Percentiles rank a stretch among this genome's conserved stretches.
Conservation (phyloP, 2,329 filamentous ascomycete genomes). For the Talaromyces atroroseus region DNA sequence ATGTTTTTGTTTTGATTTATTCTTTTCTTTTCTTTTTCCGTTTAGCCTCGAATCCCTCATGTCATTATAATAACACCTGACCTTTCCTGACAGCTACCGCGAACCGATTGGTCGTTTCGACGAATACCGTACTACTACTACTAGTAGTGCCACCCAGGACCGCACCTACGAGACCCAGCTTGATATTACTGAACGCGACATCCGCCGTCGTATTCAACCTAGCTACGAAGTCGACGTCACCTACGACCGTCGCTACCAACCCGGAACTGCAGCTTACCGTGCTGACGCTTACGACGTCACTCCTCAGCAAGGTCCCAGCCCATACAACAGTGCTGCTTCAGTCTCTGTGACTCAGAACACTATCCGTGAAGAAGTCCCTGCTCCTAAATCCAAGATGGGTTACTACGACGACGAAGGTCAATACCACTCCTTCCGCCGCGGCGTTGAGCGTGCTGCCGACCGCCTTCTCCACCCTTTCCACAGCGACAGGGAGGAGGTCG, state of each 20-base stretch:
- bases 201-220: conserved; percentile 57
- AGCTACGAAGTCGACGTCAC: conserved; percentile 44
- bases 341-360: conserved; percentile 48
- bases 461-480: conserved; percentile 59
- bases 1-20: conserved; percentile 17
- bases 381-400: conserved; percentile 61
- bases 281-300: conserved; percentile 28
- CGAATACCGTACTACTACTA: conserved; percentile 25
- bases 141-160: conserved; percentile 26
- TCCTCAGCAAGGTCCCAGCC: conserved; percentile 41
- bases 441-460: conserved; percentile 62
- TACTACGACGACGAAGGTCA: conserved; percentile 76
- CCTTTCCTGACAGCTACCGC: conserved; percentile 46
- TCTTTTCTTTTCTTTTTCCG: conserved; percentile 16
- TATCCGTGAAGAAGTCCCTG: conserved; percentile 44
- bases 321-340: conserved; percentile 34
- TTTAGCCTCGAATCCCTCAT: conserved; percentile 9
- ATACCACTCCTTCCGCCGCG: conserved; percentile 69
- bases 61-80: conserved; percentile 19
- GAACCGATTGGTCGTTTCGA: conserved; percentile 46
- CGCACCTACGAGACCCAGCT: conserved; percentile 44
- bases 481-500: conserved; percentile 40
- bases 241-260: conserved; percentile 35
- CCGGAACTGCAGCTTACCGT: conserved; percentile 22
- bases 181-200: conserved; percentile 55